phyloP scores from a whole-genome alignment of 108 stramenopile genomes.

The Ochromonas danica region DNA sequence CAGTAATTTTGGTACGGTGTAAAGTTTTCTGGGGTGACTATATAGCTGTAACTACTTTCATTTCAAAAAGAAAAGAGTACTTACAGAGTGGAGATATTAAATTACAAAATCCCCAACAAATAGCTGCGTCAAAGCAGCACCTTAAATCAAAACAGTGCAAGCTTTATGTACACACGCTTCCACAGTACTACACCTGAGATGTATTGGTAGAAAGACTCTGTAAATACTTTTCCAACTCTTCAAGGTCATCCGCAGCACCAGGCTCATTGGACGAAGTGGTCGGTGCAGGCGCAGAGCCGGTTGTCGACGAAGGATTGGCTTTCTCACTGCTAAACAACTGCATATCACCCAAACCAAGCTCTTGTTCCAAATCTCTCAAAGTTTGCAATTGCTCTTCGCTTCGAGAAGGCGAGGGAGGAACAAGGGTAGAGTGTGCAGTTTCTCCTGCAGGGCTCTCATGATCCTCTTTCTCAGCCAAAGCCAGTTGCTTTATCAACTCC shows the following conservation, averaged over 20 bases:
- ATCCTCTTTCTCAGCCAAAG: background rate
- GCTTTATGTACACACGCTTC: no score
- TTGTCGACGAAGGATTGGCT: background rate
- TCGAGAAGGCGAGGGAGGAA: background rate
- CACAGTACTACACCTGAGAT: no score
- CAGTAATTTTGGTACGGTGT: no score
- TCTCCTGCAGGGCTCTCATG: background rate
- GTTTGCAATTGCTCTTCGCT: background rate
- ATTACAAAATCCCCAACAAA: no score
- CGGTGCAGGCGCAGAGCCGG: background rate
- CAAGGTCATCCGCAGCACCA: background rate
- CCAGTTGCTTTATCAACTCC: conserved; percentile 11
- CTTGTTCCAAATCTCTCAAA: conserved; percentile 22
- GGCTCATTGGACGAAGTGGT: no score
- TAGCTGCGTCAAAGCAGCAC: no score
- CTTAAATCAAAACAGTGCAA: no score
- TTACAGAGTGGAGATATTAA: no score
- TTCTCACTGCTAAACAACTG: conserved; percentile 2
- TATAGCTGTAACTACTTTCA: no score
- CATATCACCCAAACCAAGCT: conserved; percentile 7
- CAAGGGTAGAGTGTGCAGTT: background rate
- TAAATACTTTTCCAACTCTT: conserved; percentile 16
- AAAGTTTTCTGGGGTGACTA: no score
- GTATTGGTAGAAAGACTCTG: background rate
- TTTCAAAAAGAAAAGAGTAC: no score